phyloP scores from a whole-genome alignment of 352 stramenopile species.

The Globisporangium perplexum region DNA sequence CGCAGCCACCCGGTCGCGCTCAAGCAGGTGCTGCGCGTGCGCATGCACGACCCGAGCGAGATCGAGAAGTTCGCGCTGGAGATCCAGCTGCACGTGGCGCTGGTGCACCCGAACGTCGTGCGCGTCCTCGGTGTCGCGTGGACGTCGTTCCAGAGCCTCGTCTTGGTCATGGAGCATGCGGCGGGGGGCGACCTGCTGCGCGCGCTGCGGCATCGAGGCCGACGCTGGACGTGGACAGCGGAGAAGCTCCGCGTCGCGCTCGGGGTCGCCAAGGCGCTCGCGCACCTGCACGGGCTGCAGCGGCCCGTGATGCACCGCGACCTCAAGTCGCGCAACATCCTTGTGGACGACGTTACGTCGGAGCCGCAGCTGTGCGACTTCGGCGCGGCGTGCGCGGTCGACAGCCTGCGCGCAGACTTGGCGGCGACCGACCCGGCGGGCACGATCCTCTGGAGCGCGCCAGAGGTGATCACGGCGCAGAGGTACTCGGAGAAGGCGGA shows the following conservation, averaged over 20 bases:
- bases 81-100: slow-evolving; percentile 41
- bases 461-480: slow-evolving; percentile 35
- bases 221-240: slow-evolving; percentile 23
- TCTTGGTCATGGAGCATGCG: slow-evolving; percentile 39
- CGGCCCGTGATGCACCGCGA: slow-evolving; percentile 72
- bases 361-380: slow-evolving; percentile 49
- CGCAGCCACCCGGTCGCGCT: slow-evolving; percentile 25
- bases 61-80: slow-evolving; percentile 51
- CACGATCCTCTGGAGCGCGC: slow-evolving; percentile 39
- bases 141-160: slow-evolving; percentile 53
- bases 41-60: slow-evolving; percentile 35
- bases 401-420: slow-evolving; percentile 12
- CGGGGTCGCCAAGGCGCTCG: slow-evolving; percentile 30
- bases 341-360: slow-evolving; percentile 51
- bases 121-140: slow-evolving; percentile 50
- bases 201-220: slow-evolving; percentile 2
- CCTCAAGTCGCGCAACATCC: slow-evolving; percentile 90
- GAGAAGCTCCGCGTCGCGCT: slow-evolving; percentile 48
- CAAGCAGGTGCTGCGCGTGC: slow-evolving; percentile 34
- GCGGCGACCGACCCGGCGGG: slow-evolving; percentile 17
- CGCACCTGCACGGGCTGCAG: slow-evolving; percentile 37
- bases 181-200: slow-evolving; percentile 34
- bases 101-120: slow-evolving; percentile 55
- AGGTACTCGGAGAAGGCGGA: slow-evolving; percentile 38
- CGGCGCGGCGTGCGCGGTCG: slow-evolving; percentile 24